A percentile compares a stretch with the other conserved stretches of the same genome.
These are phyloP conservation scores for Rhizopogon vesiculosus DNA, from an alignment of 768 basidiomycete species.

Conservation along the genomic window DNA sequence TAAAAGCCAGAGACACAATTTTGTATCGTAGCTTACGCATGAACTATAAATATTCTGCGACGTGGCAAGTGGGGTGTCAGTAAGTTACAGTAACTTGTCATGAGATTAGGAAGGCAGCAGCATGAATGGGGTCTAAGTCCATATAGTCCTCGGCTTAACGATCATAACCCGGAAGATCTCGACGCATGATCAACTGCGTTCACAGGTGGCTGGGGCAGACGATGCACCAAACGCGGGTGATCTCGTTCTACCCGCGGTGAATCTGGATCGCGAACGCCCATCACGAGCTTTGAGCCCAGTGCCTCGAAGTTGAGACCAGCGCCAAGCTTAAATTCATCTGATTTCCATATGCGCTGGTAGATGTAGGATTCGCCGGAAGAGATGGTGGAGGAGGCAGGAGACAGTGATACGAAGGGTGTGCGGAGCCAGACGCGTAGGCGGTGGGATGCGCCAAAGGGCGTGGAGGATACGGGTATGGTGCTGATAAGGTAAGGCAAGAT, in stretches of 20 bases:
- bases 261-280: slow-evolving; percentile 34
- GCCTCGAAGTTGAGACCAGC: slow-evolving; percentile 49
- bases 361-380: slow-evolving; percentile 44
- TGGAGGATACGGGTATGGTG: slow-evolving; percentile 49
- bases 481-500: slow-evolving; percentile 24
- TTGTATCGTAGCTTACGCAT: slow-evolving; percentile 29
- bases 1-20: slow-evolving; percentile 14
- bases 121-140: neutral
- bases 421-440: slow-evolving; percentile 63
- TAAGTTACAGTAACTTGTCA: neutral
- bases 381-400: slow-evolving; percentile 23
- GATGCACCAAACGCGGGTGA: slow-evolving; percentile 1
- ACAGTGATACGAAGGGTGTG: slow-evolving; percentile 31
- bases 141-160: neutral
- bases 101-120: neutral
- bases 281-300: slow-evolving; percentile 43
- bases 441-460: slow-evolving; percentile 54
- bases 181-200: neutral
- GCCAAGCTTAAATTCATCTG: slow-evolving; percentile 59
- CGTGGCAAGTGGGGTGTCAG: neutral
- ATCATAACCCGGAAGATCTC: neutral
- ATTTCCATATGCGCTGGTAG: slow-evolving; percentile 65
- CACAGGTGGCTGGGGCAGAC: slow-evolving; percentile 5
- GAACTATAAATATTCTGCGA: slow-evolving; percentile 27
- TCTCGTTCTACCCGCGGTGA: slow-evolving; percentile 7